Percentiles rank a stretch among this genome's conserved stretches.
phyloP scores from a whole-genome alignment of 192 early-diverging fungal species.

The Coemansia brasiliensis region DNA sequence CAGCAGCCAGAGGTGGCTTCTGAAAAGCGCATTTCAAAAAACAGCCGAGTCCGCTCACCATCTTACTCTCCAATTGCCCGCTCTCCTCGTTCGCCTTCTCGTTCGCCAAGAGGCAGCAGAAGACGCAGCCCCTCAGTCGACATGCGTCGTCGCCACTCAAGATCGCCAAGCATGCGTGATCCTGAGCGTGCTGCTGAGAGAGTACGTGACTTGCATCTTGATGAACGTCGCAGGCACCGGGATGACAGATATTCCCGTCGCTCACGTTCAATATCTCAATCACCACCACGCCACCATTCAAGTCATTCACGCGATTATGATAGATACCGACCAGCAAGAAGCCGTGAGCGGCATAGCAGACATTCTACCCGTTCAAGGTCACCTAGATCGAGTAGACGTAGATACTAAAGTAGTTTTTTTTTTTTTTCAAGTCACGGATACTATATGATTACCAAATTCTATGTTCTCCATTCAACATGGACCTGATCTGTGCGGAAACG shows the following conservation, averaged over 20 bases:
- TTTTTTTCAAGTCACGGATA: background rate
- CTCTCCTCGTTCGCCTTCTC: slow-evolving; percentile 7
- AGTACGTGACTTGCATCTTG: slow-evolving; percentile 24
- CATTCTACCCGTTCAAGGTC: slow-evolving; percentile 27
- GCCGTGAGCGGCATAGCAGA: slow-evolving; percentile 5
- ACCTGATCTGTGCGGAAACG: slow-evolving; percentile 88
- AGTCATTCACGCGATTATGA: slow-evolving; percentile 7
- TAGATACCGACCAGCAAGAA: slow-evolving; percentile 11
- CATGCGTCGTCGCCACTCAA: background rate
- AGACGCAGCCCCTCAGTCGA: background rate
- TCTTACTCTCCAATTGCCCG: slow-evolving; percentile 31
- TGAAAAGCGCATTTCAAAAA: background rate
- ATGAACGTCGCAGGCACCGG: background rate
- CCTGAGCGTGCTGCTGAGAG: slow-evolving; percentile 5
- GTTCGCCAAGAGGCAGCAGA: background rate
- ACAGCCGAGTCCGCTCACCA: slow-evolving; percentile 32
- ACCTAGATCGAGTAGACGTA: background rate
- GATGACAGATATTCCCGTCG: slow-evolving; percentile 1
- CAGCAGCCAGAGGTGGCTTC: too few species aligned
- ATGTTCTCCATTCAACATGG: slow-evolving; percentile 73
- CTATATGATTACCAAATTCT: background rate
- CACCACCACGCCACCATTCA: background rate
- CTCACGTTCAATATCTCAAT: slow-evolving; percentile 11
- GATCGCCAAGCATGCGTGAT: slow-evolving; percentile 1
- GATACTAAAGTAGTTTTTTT: background rate